A percentile compares a stretch with the other conserved stretches of the same genome.
These are phyloP conservation scores for Cryptosporidium ubiquitum DNA, from an alignment of 169 alveolate genomes.

Conservation along the genomic window DNA sequence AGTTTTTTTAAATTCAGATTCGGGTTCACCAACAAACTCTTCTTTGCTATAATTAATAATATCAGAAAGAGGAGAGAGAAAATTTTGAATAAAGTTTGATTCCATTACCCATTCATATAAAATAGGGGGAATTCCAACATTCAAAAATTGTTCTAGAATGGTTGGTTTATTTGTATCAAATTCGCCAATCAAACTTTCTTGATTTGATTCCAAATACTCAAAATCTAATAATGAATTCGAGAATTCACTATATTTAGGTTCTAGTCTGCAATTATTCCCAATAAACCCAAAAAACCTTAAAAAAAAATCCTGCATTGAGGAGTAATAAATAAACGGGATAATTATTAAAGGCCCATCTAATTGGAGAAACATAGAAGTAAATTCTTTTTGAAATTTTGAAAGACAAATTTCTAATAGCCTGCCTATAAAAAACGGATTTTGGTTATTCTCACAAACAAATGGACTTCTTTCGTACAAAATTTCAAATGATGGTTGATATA, in stretches of 20 bases:
- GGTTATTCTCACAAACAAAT: background rate
- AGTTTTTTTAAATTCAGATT: background rate
- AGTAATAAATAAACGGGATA: constrained; percentile 16
- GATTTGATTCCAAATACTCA: constrained; percentile 2
- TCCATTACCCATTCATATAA: constrained; percentile 42
- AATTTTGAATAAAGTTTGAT: background rate
- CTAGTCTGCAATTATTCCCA: background rate
- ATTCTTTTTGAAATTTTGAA: background rate
- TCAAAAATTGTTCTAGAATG: background rate
- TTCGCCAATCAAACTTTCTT: background rate
- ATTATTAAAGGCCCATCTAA: constrained; percentile 20
- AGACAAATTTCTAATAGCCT: constrained; percentile 53
- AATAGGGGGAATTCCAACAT: background rate
- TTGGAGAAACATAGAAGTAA: constrained; percentile 22
- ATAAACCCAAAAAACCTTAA: constrained; percentile 29
- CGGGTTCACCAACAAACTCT: background rate
- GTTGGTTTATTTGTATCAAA: background rate
- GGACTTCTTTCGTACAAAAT: background rate
- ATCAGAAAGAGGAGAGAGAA: background rate
- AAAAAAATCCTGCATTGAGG: constrained; percentile 58
- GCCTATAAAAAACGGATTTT: constrained; percentile 29
- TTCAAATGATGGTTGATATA: background rate
- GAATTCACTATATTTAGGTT: background rate
- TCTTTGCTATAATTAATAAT: background rate
- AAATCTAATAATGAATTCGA: constrained; percentile 3